Percentiles rank a stretch among this genome's conserved stretches.
Conservation (phyloP, 306 rosid genomes). For the Coriaria nepalensis region DNA sequence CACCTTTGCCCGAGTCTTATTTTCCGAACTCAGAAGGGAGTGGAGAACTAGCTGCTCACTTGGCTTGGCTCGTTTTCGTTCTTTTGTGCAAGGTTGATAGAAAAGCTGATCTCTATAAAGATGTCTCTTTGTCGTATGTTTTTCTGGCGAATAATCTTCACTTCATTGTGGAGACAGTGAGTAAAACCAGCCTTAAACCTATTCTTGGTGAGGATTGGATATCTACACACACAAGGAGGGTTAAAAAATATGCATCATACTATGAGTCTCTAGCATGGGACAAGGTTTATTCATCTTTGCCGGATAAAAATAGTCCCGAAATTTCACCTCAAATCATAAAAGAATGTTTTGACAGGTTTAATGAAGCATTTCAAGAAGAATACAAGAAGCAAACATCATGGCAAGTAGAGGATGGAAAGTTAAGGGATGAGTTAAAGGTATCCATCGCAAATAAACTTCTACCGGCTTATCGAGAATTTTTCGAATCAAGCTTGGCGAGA, state of each 20-base stretch:
- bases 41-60: constrained; percentile 11
- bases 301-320: constrained; percentile 5
- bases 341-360: constrained; percentile 22
- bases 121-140: constrained; percentile 33
- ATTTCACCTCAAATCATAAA: constrained; percentile 16
- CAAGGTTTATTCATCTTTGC: constrained; percentile 26
- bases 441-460: constrained; percentile 30
- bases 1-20: constrained; percentile 12
- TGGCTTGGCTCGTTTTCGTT: constrained; percentile 40
- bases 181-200: constrained; percentile 16
- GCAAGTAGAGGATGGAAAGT: constrained; percentile 26
- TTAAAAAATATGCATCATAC: constrained; percentile 21
- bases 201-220: constrained; percentile 32
- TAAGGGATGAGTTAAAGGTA: constrained; percentile 31
- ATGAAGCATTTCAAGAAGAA: constrained; percentile 31
- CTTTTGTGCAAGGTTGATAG: constrained; percentile 41
- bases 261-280: constrained; percentile 36
- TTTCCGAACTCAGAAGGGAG: constrained; percentile 15
- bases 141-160: constrained; percentile 39
- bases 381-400: constrained; percentile 33
- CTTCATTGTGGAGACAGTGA: constrained; percentile 30
- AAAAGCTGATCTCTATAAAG: constrained; percentile 33
- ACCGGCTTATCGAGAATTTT: constrained; percentile 26
- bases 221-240: constrained; percentile 23
- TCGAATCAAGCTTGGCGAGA: constrained; percentile 3